A percentile compares a stretch with the other conserved stretches of the same genome.
Conservation (phyloP, 1,139 yeast genomes). For the Hemisphaericaspora xylanilytica region DNA sequence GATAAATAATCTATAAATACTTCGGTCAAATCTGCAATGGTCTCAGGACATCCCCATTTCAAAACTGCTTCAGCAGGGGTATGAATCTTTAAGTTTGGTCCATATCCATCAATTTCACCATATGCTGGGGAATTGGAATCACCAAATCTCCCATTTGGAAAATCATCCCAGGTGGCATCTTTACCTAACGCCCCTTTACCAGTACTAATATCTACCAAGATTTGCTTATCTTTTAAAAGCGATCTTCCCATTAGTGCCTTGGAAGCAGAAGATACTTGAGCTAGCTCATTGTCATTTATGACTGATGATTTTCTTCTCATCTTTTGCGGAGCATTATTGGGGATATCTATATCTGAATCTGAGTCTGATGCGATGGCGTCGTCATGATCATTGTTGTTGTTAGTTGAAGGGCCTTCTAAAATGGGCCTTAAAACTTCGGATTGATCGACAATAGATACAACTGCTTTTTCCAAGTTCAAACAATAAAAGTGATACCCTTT, state of each 20-base stretch:
- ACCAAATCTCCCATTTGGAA: constrained; percentile 96
- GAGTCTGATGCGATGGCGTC: constrained; percentile 36
- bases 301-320: constrained; percentile 46
- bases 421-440: constrained; percentile 47
- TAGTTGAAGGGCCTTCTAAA: constrained; percentile 17
- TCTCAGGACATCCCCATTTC: constrained; percentile 81
- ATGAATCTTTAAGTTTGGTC: constrained; percentile 76
- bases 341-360: constrained; percentile 25
- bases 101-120: constrained; percentile 97
- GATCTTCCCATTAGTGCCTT: constrained; percentile 26
- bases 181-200: constrained; percentile 86
- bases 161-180: constrained; percentile 98
- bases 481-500: constrained; percentile 90
- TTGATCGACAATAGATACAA: constrained; percentile 75
- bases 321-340: constrained; percentile 6
- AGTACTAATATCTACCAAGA: constrained; percentile 70
- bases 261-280: constrained; percentile 23
- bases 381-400: constrained; percentile 20
- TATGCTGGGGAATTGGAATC: constrained; percentile 96
- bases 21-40: constrained; percentile 59
- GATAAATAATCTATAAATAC: constrained; percentile 74
- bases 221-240: constrained; percentile 40
- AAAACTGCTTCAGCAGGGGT: constrained; percentile 67
- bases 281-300: constrained; percentile 45
- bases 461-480: constrained; percentile 83